Evolutionary conservation across 106 monocot genomes (phyloP), one percentile per base, ranked within the genome.

Genomic region (Hemerocallis citrina): DNA sequence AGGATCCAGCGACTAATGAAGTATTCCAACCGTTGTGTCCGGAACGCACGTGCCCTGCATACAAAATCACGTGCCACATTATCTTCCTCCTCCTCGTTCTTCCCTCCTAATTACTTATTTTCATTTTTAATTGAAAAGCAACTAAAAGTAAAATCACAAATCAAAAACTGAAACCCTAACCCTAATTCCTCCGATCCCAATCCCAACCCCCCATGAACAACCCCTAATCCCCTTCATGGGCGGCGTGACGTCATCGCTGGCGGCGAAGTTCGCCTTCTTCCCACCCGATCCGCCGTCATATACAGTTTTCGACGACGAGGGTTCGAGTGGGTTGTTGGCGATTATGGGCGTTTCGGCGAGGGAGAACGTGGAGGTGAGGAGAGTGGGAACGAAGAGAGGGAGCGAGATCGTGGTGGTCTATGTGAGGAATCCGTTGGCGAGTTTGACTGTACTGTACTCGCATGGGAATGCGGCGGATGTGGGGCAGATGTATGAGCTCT

Each of bases 401-500:
- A 85, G 64, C 41, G 60, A 67, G 67, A 81, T 85, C 52, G 77
- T 85, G 29, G 70, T 71, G 13, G 60, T 85, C 73, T 68, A 67
- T 28, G 70, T 81, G 17, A 49, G 44, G 52, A 66, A 77, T 46
- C 73, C 80, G 2, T 33, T 48, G 11, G 85, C 85, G 38, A 74
- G 63, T 48, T 70, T 85, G 17, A 85, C 85, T 2, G 22, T 85
- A 58, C 74, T 85, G 10, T 85, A 85, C 41, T 85, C 85, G 17
- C 85, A 85, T 24, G 85, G 85, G 15, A 85, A 85, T 64, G 85
- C 85, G 1, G 85, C 85, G 2, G 85, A 85, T 54, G 34, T 85
- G 12, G 85, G 85, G 1, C 85, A 85, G 77, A 77, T 85, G 76
- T 77, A 71, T 30, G 85, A 85, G 66, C 80, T 85, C 31, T 81